Evolutionary conservation across 2,329 filamentous ascomycete genomes (phyloP), one percentile per base, ranked within the genome.

Genomic region (Calonectria pteridis): DNA sequence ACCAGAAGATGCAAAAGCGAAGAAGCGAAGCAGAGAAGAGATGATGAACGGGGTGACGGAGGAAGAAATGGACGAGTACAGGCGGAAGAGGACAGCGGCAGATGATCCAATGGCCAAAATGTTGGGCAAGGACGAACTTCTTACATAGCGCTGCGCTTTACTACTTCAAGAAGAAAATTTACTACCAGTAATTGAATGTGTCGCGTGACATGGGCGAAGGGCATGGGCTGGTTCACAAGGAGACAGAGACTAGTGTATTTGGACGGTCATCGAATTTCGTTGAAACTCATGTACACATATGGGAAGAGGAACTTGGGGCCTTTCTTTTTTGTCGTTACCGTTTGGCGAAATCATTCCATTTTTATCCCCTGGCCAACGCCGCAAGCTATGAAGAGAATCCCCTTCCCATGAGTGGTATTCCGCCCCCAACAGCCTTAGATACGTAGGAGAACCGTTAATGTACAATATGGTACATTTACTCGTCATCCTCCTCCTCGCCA

Each of bases 101-200:
- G 91, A 95, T 76, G 96, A 98, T 85, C 96, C 96, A 0, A 98
- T 98, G 96, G 94, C 95, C 1, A 92, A 91, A 7, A 91, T 95
- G 78, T 84, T 97, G 58, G 94, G 94, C 29, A 94, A 92, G 82
- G 94, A 95, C 81, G 91, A 94, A 79, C 73, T 77, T 43, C 71
- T 81, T 58, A 74, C 75, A 77, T 81, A 82, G 73, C 73, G 33
- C 64, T 50, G 37, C 16, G 20, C 16, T 18, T 40, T 40, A 18
- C 14, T 18, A 16, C n/a, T 40, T 40, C 37, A 40, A 40, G n/a
- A n/a, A 40, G 16, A 40, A 40, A 40, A 16, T n/a, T 11, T 11
- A 46, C 16, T 46, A 10, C 20, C 5, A 11, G 18, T 9, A n/a
- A 10, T 10, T 23, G 20, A 55, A 55, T 29, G 33, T 6, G 55